A percentile compares a stretch with the other conserved stretches of the same genome.
These are phyloP conservation scores for Syncephalastrum monosporum DNA, from an alignment of 371 early-diverging fungal genomes.

Conservation along the genomic window DNA sequence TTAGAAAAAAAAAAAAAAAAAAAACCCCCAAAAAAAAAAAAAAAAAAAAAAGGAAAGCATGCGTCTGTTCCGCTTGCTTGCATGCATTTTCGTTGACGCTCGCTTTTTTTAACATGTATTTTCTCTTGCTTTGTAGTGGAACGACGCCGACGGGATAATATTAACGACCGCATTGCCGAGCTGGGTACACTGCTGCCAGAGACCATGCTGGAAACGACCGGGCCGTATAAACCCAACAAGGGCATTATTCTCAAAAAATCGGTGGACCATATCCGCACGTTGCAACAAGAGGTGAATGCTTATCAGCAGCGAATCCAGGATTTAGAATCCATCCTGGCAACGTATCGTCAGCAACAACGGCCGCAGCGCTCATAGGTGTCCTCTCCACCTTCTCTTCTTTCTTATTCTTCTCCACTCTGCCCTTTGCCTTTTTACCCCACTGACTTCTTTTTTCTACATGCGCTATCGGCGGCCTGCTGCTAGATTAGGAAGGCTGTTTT, in stretches of 20 bases:
- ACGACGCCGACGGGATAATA: constrained; percentile 92
- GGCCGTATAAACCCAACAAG: constrained; percentile 80
- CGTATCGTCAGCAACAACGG: constrained; percentile 16
- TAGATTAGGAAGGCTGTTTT: neutral
- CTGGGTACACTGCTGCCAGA: constrained; percentile 82
- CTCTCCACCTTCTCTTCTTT: neutral
- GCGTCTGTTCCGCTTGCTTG: no score
- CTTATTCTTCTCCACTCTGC: neutral
- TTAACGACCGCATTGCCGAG: constrained; percentile 96
- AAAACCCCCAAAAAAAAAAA: neutral
- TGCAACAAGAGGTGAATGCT: constrained; percentile 59
- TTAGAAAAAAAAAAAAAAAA: no score
- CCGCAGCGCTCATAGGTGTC: constrained; percentile 1
- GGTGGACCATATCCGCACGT: constrained; percentile 86
- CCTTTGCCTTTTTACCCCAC: constrained; percentile 1
- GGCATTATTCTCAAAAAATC: constrained; percentile 81
- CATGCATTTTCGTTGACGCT: no score
- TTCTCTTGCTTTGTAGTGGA: constrained; percentile 63
- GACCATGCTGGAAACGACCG: constrained; percentile 55
- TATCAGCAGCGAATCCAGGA: constrained; percentile 67
- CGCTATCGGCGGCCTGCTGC: no score
- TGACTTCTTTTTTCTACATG: constrained; percentile 7
- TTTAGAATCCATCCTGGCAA: constrained; percentile 52
- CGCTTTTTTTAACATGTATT: no score
- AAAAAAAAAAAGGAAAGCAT: neutral